Evolutionary conservation across 139 green algal species (phyloP).

Genomic region (Limnomonas spitsbergensis): DNA sequence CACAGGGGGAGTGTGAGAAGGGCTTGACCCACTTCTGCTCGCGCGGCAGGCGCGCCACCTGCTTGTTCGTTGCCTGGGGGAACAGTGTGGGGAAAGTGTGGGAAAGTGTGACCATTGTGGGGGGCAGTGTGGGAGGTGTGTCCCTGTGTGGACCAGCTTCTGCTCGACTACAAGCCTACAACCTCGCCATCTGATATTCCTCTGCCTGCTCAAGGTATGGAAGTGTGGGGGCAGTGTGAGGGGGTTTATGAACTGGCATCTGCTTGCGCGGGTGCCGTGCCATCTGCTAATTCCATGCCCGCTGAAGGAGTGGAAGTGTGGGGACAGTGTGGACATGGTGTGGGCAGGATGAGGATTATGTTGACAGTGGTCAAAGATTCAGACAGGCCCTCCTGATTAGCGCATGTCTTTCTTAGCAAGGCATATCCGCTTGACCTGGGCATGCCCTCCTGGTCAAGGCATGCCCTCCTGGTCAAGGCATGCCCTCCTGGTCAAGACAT

Average conservation of each 20-base stretch:
- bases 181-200: conserved; percentile 66
- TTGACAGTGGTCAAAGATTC: no score
- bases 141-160: background rate
- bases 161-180: no score
- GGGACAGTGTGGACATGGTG: background rate
- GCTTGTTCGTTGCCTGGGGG: background rate
- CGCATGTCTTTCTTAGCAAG: no score
- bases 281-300: conserved; percentile 69
- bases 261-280: conserved; percentile 68
- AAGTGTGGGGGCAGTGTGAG: conserved; percentile 27
- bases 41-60: background rate
- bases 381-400: no score
- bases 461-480: no score
- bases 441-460: no score
- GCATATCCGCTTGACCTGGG: no score
- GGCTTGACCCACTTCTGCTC: background rate
- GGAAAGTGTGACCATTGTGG: background rate
- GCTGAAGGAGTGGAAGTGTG: conserved; percentile 17
- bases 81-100: background rate
- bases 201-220: conserved; percentile 49
- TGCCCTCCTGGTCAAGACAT: no score
- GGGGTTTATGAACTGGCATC: conserved; percentile 42
- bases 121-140: background rate
- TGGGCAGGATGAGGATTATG: no score
- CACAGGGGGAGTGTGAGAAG: background rate